phyloP scores from a whole-genome alignment of 768 basidiomycete genomes.

The Rhodotorula babjevae region DNA sequence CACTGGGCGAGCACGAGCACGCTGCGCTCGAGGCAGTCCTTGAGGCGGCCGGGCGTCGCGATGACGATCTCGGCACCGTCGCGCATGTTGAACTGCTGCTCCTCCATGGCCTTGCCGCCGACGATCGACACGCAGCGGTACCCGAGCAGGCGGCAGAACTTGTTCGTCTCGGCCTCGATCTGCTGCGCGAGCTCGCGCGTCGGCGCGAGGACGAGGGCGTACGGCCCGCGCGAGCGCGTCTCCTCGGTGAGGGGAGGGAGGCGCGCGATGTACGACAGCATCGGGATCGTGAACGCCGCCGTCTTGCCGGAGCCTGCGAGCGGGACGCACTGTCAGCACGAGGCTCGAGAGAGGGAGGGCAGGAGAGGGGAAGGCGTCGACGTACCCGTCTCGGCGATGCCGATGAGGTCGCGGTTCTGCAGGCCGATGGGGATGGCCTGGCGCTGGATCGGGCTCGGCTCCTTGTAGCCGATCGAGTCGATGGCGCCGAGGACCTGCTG shows the following conservation, averaged over 20 bases:
- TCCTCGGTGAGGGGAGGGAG: conserved; percentile 85
- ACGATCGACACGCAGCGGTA: conserved; percentile 96
- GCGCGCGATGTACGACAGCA: conserved; percentile 87
- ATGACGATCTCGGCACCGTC: conserved; percentile 98
- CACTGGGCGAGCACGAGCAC: conserved; percentile 94
- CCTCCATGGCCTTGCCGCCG: conserved; percentile 94
- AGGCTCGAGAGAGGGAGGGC: not conserved
- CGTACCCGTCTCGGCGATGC: conserved; percentile 92
- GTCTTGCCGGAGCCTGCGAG: conserved; percentile 90
- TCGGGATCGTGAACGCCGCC: conserved; percentile 95
- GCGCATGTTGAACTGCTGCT: conserved; percentile 95
- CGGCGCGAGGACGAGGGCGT: conserved; percentile 84
- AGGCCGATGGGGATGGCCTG: conserved; percentile 99
- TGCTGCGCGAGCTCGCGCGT: conserved; percentile 99
- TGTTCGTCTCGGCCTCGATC: conserved; percentile 85
- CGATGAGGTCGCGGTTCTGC: conserved; percentile 93
- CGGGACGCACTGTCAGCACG: not conserved
- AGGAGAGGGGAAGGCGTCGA: not conserved
- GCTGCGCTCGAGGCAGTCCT: conserved; percentile 93
- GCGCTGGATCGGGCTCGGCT: conserved; percentile 92
- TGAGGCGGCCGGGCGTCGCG: conserved; percentile 95
- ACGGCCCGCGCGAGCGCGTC: conserved; percentile 87
- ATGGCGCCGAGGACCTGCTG: conserved; percentile 72
- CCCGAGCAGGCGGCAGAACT: conserved; percentile 83
- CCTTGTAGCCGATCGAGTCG: conserved; percentile 89